Conservation (phyloP, 2,329 filamentous ascomycete species). For the Apiospora kogelbergensis region DNA sequence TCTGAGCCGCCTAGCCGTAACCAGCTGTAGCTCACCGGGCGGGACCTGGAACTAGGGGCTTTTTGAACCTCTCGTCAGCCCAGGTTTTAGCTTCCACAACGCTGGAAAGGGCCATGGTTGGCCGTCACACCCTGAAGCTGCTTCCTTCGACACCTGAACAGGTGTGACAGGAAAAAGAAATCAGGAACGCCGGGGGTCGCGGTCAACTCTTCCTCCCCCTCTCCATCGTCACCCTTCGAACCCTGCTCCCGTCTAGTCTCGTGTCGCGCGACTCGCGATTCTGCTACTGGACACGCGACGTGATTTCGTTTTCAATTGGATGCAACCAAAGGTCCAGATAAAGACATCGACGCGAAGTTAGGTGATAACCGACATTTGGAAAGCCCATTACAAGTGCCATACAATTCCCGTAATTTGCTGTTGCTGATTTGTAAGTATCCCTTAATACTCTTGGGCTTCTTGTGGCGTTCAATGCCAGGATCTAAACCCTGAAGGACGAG, state of each 20-base stretch:
- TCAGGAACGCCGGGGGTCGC: background rate
- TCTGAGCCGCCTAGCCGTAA: conserved; percentile 1
- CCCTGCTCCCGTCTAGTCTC: background rate
- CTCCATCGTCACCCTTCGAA: background rate
- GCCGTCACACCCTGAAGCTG: background rate
- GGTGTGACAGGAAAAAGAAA: background rate
- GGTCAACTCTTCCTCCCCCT: background rate
- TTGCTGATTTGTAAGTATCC: no score
- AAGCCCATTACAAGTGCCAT: background rate
- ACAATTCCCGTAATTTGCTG: background rate
- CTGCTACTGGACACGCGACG: background rate
- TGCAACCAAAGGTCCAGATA: background rate
- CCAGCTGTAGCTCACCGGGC: background rate
- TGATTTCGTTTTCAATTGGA: background rate
- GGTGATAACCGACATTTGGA: background rate
- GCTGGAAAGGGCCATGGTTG: background rate
- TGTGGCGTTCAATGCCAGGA: background rate
- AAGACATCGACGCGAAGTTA: background rate
- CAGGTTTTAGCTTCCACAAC: background rate
- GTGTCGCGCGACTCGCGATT: background rate
- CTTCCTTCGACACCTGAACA: background rate
- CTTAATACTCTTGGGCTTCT: no score
- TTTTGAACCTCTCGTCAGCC: background rate
- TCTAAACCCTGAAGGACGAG: background rate
- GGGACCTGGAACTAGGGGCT: background rate